Evolutionary conservation across 1,284 basidiomycete genomes (phyloP).

Genomic region (Xanthoconium separans): DNA sequence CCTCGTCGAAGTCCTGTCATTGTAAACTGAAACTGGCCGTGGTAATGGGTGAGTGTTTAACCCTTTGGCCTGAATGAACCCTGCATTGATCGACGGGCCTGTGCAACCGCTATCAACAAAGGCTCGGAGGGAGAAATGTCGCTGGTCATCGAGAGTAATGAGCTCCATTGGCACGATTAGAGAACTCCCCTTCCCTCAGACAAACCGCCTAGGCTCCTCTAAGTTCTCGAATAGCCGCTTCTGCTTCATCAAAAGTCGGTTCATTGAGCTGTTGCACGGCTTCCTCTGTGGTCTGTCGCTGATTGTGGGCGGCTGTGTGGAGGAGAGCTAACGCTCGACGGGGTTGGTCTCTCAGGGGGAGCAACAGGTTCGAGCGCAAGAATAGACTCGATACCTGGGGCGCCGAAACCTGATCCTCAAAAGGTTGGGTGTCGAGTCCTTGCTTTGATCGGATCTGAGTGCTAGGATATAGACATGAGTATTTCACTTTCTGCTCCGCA

Average conservation of each 20-base stretch:
- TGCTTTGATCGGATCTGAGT: too few species aligned
- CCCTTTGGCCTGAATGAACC: constrained; percentile 14
- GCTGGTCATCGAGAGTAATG: constrained; percentile 5
- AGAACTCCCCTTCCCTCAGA: too few species aligned
- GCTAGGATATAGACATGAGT: too few species aligned
- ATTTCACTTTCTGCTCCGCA: too few species aligned
- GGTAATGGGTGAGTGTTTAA: constrained; percentile 13
- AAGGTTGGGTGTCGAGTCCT: background rate
- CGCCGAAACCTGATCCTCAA: constrained; percentile 33
- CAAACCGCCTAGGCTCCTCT: too few species aligned
- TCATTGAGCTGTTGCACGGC: too few species aligned
- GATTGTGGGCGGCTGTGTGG: too few species aligned
- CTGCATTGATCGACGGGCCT: constrained; percentile 18
- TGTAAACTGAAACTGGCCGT: constrained; percentile 23
- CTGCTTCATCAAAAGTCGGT: too few species aligned
- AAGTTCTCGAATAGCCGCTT: too few species aligned
- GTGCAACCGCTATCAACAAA: constrained; percentile 26
- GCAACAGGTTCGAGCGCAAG: constrained; percentile 59
- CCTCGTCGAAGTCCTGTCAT: constrained; percentile 20
- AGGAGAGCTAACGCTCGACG: too few species aligned
- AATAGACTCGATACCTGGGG: constrained; percentile 6
- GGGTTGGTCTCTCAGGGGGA: constrained; percentile 69
- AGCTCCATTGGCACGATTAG: too few species aligned
- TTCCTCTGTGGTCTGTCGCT: too few species aligned
- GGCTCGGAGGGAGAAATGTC: background rate